Evolutionary conservation across 108 stramenopile species (phyloP).

Genomic region (Thalassiosira profunda): DNA sequence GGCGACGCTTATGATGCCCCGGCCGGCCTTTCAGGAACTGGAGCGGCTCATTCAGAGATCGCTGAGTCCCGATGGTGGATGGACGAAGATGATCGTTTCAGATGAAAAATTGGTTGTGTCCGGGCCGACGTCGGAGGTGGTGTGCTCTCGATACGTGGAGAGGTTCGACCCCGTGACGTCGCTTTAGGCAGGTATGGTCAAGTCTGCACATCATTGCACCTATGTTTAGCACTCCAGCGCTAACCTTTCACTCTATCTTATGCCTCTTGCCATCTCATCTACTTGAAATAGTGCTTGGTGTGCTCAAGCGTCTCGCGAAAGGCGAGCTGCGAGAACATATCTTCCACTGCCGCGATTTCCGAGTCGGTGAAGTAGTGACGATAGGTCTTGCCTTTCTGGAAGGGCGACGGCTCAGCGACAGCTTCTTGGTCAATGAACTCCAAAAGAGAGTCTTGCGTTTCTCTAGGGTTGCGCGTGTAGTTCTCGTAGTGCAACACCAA

Average conservation of each 20-base stretch:
- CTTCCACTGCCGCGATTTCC: conserved; percentile 2
- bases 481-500: background rate
- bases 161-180: conserved; percentile 28
- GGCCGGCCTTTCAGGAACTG: conserved; percentile 13
- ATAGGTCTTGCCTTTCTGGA: conserved; percentile 11
- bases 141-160: conserved; percentile 4
- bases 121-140: conserved; percentile 17
- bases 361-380: conserved; percentile 14
- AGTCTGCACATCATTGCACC: too few relatives aligned
- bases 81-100: conserved; percentile 20
- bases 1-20: conserved; percentile 18
- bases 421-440: conserved; percentile 20
- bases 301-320: conserved; percentile 1
- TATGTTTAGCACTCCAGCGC: too few relatives aligned
- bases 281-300: conserved; percentile 21
- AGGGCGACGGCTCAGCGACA: background rate
- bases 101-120: conserved; percentile 19
- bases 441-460: conserved; percentile 19
- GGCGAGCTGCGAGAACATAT: conserved; percentile 1
- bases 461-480: conserved; percentile 1
- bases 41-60: conserved; percentile 9
- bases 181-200: too few relatives aligned
- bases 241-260: too few relatives aligned
- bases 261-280: background rate
- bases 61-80: conserved; percentile 3